phyloP scores from a whole-genome alignment of 2,329 filamentous ascomycete genomes.

The Alternaria arbusti region DNA sequence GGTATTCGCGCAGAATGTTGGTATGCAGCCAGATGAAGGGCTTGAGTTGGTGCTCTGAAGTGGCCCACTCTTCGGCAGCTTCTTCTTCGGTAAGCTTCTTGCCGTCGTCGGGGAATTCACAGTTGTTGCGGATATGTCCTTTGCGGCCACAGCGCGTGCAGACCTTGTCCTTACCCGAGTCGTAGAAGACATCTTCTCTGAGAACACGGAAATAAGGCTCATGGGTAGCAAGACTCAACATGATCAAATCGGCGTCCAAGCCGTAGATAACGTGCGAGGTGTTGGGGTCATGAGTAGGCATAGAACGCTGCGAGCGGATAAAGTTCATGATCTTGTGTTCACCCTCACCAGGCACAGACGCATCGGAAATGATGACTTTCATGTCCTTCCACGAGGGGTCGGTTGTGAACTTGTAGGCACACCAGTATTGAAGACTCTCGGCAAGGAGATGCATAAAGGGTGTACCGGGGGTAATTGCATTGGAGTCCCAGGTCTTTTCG shows the following conservation, averaged over 20 bases:
- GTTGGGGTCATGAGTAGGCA: constrained; percentile 91
- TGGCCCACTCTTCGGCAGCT: constrained; percentile 57
- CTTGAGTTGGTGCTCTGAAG: constrained; percentile 65
- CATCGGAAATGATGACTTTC: constrained; percentile 98
- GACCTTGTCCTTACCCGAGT: constrained; percentile 81
- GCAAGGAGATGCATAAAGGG: constrained; percentile 99
- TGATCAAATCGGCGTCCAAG: constrained; percentile 96
- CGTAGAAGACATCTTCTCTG: constrained; percentile 94
- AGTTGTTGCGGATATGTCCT: constrained; percentile 87
- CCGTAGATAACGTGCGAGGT: constrained; percentile 98
- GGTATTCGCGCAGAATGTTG: constrained; percentile 86
- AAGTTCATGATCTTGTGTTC: constrained; percentile 99
- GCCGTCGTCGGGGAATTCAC: constrained; percentile 59
- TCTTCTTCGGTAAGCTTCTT: constrained; percentile 81
- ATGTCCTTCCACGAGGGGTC: constrained; percentile 90
- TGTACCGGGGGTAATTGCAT: constrained; percentile 90
- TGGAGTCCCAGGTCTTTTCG: constrained; percentile 92
- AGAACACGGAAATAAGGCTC: constrained; percentile 96
- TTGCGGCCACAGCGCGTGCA: constrained; percentile 92
- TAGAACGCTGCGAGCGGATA: constrained; percentile 88
- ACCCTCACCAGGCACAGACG: constrained; percentile 95
- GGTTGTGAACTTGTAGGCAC: constrained; percentile 95
- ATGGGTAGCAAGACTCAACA: constrained; percentile 95
- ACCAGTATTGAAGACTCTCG: constrained; percentile 91
- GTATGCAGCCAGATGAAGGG: constrained; percentile 99